Conservation (phyloP, 2,329 filamentous ascomycete species). For the Fusarium marasasianum region DNA sequence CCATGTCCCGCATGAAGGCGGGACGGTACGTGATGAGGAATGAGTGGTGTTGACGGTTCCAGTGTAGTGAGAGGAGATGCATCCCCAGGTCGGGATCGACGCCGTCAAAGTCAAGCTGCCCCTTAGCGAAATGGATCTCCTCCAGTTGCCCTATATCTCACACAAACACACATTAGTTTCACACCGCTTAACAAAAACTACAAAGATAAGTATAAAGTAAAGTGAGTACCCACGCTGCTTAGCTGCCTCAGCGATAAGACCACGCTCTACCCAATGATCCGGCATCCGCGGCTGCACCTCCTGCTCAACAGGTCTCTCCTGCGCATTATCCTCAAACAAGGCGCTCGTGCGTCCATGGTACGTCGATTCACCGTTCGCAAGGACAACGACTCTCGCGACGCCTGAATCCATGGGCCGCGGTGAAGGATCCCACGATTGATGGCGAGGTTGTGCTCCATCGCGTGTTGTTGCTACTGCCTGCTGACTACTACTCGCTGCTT, state of each 20-base stretch:
- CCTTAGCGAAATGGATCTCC: conserved; percentile 54
- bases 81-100: conserved; percentile 61
- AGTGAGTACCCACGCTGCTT: conserved; percentile 31
- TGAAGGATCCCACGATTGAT: conserved; percentile 9
- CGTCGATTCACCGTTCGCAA: conserved; percentile 53
- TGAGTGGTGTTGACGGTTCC: conserved; percentile 63
- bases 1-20: conserved; percentile 63
- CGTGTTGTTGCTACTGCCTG: not conserved
- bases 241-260: conserved; percentile 44
- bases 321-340: conserved; percentile 52
- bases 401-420: conserved; percentile 23
- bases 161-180: not conserved
- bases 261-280: conserved; percentile 55
- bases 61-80: conserved; percentile 61
- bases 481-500: not conserved
- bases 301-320: conserved; percentile 34
- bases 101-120: conserved; percentile 64
- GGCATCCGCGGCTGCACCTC: conserved; percentile 41
- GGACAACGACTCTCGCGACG: conserved; percentile 51
- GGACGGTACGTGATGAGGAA: conserved; percentile 59
- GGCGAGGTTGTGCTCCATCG: not conserved
- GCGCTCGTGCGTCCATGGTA: conserved; percentile 62
- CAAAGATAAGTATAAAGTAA: conserved; percentile 32
- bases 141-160: conserved; percentile 56
- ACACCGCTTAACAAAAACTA: not conserved